phyloP scores from a whole-genome alignment of 768 basidiomycete genomes.

The Lentinula lateritia region DNA sequence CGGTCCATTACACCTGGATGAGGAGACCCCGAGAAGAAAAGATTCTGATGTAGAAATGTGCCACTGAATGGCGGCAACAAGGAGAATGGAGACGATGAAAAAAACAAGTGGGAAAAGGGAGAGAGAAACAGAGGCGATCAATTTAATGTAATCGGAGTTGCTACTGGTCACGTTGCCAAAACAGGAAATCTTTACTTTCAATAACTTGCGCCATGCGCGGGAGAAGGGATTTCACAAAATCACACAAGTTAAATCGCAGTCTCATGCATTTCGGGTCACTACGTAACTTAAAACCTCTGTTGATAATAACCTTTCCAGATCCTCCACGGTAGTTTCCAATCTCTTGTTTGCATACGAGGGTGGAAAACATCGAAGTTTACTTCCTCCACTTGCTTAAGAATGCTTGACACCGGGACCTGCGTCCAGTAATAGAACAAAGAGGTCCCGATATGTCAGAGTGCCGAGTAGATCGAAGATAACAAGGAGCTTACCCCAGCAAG shows the following conservation, averaged over 20 bases:
- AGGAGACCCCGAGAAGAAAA: neutral
- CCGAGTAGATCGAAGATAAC: slow-evolving; percentile 15
- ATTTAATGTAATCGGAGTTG: neutral
- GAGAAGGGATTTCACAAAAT: neutral
- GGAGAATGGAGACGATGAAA: slow-evolving; percentile 7
- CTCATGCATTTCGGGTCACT: neutral
- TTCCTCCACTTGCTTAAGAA: slow-evolving; percentile 61
- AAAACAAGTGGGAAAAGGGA: slow-evolving; percentile 10
- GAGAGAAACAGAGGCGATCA: neutral
- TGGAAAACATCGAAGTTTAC: slow-evolving; percentile 71
- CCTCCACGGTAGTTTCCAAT: slow-evolving; percentile 76
- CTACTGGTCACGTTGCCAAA: neutral
- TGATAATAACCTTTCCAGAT: slow-evolving; percentile 36
- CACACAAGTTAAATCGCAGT: neutral
- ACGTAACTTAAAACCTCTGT: slow-evolving; percentile 28
- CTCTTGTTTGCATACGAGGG: slow-evolving; percentile 53
- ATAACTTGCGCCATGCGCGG: neutral
- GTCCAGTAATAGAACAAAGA: neutral
- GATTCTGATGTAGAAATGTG: neutral
- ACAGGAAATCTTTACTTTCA: neutral
- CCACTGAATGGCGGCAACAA: neutral
- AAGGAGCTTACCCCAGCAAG: slow-evolving; percentile 55
- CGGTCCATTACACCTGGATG: slow-evolving; percentile 17
- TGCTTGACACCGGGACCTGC: slow-evolving; percentile 64
- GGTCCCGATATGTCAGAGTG: slow-evolving; percentile 7